Percentiles rank a stretch among this genome's conserved stretches.
phyloP scores from a whole-genome alignment of 2,329 filamentous ascomycete genomes.

The Stenocarpella maydis region DNA sequence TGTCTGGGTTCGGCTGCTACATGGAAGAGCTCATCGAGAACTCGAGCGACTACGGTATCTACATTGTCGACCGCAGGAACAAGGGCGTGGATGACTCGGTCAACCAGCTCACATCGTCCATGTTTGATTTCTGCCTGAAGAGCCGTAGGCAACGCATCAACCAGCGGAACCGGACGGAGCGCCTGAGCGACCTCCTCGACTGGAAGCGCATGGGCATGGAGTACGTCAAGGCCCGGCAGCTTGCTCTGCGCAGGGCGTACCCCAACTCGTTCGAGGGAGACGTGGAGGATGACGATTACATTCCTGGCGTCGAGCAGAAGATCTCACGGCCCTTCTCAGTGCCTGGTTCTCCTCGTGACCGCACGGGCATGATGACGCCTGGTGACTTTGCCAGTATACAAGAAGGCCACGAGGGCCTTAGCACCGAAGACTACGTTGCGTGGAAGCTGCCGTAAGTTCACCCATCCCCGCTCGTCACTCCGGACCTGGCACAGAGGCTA shows the following conservation, averaged over 20 bases:
- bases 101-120: conserved; percentile 89
- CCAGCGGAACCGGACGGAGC: conserved; percentile 95
- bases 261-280: conserved; percentile 84
- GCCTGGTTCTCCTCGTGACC: conserved; percentile 89
- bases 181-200: conserved; percentile 91
- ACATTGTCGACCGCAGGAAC: conserved; percentile 94
- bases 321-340: conserved; percentile 94
- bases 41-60: conserved; percentile 97
- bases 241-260: conserved; percentile 91
- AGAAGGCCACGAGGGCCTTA: conserved; percentile 90
- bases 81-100: conserved; percentile 98
- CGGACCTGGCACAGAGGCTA: not conserved
- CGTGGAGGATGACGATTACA: conserved; percentile 82
- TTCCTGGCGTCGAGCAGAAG: conserved; percentile 92
- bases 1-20: conserved; percentile 98
- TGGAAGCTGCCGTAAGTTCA: conserved; percentile 95
- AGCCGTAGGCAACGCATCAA: conserved; percentile 97
- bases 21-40: conserved; percentile 99
- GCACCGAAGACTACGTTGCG: conserved; percentile 95
- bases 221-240: conserved; percentile 95
- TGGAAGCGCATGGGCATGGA: conserved; percentile 99
- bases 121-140: conserved; percentile 95
- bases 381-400: conserved; percentile 97
- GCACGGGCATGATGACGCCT: conserved; percentile 97
- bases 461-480: not conserved